phyloP scores from a whole-genome alignment of 139 green algal genomes.

The Chlorella sp. region DNA sequence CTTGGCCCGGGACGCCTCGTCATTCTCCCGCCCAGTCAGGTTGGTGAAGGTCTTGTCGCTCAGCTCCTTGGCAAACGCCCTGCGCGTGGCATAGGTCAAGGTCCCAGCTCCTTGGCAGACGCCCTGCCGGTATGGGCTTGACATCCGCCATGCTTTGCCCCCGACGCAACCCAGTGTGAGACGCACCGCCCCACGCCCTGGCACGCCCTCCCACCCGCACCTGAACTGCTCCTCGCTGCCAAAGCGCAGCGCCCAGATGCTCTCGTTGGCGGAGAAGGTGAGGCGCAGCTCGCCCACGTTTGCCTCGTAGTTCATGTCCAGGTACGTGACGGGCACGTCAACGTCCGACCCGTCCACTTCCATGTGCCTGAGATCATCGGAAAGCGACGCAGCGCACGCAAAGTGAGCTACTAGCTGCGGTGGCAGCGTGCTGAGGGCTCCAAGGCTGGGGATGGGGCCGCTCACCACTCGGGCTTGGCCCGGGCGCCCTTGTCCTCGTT shows the following conservation, averaged over 20 bases:
- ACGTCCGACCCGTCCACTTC: constrained; percentile 40
- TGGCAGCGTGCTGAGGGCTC: no score
- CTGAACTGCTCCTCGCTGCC: constrained; percentile 25
- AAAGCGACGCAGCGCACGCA: no score
- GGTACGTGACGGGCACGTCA: constrained; percentile 35
- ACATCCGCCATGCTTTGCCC: neutral
- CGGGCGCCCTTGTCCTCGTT: constrained; percentile 47
- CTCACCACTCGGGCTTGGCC: neutral
- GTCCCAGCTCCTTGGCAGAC: neutral
- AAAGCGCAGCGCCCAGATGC: constrained; percentile 62
- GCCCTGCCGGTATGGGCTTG: neutral
- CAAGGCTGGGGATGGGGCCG: no score
- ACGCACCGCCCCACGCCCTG: no score
- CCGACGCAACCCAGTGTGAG: neutral
- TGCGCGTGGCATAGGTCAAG: neutral
- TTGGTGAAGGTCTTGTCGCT: constrained; percentile 83
- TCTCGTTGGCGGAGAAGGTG: constrained; percentile 46
- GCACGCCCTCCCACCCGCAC: no score
- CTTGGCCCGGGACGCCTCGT: constrained; percentile 47
- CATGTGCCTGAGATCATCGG: constrained; percentile 16
- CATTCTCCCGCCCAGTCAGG: constrained; percentile 54
- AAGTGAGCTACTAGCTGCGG: no score
- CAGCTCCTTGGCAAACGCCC: constrained; percentile 17
- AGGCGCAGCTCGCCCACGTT: constrained; percentile 35
- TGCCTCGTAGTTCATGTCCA: constrained; percentile 31